A percentile compares a stretch with the other conserved stretches of the same genome.
phyloP scores from a whole-genome alignment of 1,284 basidiomycete species.

The Cystobasidiaceae sp. region DNA sequence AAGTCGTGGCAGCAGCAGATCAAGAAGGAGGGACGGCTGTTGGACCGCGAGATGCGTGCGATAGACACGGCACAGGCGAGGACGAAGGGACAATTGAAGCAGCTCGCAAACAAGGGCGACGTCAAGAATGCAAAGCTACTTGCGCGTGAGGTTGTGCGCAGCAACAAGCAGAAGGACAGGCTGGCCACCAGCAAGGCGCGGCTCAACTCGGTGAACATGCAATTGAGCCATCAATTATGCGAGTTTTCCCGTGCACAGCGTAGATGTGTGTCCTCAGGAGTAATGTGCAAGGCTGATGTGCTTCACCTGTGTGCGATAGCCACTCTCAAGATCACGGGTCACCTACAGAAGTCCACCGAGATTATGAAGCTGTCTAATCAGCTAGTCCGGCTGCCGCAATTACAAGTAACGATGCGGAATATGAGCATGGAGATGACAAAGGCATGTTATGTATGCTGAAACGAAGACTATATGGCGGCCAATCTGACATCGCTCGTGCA shows the following conservation, averaged over 20 bases:
- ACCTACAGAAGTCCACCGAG: constrained; percentile 93
- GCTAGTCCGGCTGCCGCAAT: constrained; percentile 84
- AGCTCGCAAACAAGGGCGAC: constrained; percentile 85
- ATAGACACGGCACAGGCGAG: constrained; percentile 78
- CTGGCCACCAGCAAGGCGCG: constrained; percentile 88
- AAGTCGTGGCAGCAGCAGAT: constrained; percentile 81
- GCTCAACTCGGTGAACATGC: constrained; percentile 83
- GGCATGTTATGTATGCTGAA: too few relatives aligned
- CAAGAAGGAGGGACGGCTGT: constrained; percentile 66
- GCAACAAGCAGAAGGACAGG: constrained; percentile 88
- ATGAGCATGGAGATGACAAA: constrained; percentile 99
- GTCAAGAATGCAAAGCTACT: constrained; percentile 86
- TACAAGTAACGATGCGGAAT: constrained; percentile 87
- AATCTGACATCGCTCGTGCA: background rate
- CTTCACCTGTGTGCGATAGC: too few relatives aligned
- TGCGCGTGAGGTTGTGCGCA: constrained; percentile 80
- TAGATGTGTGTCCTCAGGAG: too few relatives aligned
- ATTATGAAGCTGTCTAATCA: constrained; percentile 98
- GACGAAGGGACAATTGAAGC: constrained; percentile 76
- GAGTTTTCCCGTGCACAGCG: too few relatives aligned
- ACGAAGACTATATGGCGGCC: background rate
- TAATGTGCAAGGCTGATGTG: too few relatives aligned
- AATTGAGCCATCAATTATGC: constrained; percentile 92
- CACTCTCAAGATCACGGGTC: constrained; percentile 94
- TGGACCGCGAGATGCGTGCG: constrained; percentile 91